Evolutionary conservation across 129 eudicot genomes (phyloP), one percentile per base, ranked within the genome.

Genomic region (Chrysanthemum seticuspe): DNA sequence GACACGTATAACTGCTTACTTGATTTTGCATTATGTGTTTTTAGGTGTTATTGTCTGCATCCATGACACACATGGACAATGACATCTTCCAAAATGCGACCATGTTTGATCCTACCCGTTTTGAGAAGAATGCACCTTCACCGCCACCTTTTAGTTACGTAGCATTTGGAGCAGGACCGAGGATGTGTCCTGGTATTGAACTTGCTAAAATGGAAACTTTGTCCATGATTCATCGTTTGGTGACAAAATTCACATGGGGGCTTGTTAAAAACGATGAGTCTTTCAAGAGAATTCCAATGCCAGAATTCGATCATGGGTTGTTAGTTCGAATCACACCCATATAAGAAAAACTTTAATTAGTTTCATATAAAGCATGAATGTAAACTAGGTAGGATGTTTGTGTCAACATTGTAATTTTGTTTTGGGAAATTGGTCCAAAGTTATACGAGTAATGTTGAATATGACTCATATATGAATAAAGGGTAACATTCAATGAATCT

Each of bases 61-160:
- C 63, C 58, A 80, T 84, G 88, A 87, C 96, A 56, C 90, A 90
- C 65, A 90, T 83, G 90, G 88, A 90, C 72, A 58, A 45, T 25
- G 74, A 29, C 56, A 87, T 87, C 4, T 87, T 90, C 21, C 36
- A 82, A 40, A 82, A 87, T 13, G 85, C 96, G 10, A 47, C 75
- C 13, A 76, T 67, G 66, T 90, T 90, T 27, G 82, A 87, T 62
- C 96, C 90, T 1, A 54, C 79, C 3, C 75, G 88, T 16, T 90
- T 83, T 62, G 90, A 80, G 58, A 85, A 87, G 25, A 82, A 76
- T 47, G 63, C 87, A 44, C 68, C 85, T 8, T 60, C 79, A 44
- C 96, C 93, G 6, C 93, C 93, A 16, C 85, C 96, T 45, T 90
- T 80, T 70, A 75, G 84, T 68, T 87, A 25, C 36, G 62, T 89